Evolutionary conservation across 2,329 filamentous ascomycete species (phyloP).

Genomic region (Rutstroemia sp.): DNA sequence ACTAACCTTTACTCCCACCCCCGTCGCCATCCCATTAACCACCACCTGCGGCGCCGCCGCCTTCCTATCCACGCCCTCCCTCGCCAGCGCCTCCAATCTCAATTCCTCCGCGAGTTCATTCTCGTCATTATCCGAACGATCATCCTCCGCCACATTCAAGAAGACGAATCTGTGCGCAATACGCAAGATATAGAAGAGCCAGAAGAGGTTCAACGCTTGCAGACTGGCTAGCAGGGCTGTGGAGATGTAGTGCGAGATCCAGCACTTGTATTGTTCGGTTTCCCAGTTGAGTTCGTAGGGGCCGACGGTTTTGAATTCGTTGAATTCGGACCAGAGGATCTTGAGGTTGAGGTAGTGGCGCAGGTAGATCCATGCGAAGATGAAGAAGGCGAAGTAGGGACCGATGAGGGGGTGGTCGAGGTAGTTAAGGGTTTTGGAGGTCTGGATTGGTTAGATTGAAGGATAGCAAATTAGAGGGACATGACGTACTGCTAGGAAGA

Average conservation of each 20-base stretch:
- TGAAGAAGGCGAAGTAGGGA: conserved; percentile 80
- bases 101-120: conserved; percentile 14
- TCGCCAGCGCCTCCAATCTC: conserved; percentile 9
- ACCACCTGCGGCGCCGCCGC: conserved; percentile 4
- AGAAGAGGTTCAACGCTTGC: conserved; percentile 72
- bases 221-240: conserved; percentile 56
- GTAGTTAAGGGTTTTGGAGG: conserved; percentile 89
- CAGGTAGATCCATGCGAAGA: conserved; percentile 78
- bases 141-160: conserved; percentile 55
- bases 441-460: conserved; percentile 39
- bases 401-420: conserved; percentile 68
- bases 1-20: conserved; percentile 1
- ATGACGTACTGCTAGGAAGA: conserved; percentile 76
- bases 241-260: conserved; percentile 60
- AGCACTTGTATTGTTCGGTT: conserved; percentile 69
- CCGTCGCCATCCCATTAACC: conserved; percentile 12
- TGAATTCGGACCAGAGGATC: conserved; percentile 68
- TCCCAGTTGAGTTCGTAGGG: conserved; percentile 72
- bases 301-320: conserved; percentile 65
- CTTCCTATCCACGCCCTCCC: not conserved
- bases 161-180: conserved; percentile 65
- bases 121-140: conserved; percentile 64
- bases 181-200: conserved; percentile 68
- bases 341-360: conserved; percentile 77
- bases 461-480: not conserved